Conservation (phyloP, 2,329 filamentous ascomycete species). For the Bretziella fagacearum region DNA sequence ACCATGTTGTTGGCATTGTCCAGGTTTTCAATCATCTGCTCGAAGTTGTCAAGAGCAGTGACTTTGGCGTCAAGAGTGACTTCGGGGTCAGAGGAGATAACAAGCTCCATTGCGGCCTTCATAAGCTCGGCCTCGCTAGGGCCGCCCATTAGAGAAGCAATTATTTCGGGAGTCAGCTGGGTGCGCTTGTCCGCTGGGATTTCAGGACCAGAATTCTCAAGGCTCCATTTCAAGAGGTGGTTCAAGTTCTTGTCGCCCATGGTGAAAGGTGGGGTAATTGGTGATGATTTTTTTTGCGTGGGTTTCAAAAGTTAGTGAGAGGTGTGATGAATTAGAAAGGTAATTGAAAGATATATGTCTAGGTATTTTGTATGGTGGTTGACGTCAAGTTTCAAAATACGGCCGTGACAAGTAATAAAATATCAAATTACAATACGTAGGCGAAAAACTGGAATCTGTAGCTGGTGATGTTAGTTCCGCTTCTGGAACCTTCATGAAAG, state of each 20-base stretch:
- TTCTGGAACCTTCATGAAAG: constrained; percentile 15
- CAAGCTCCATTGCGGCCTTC: constrained; percentile 64
- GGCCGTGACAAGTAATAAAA: too few relatives aligned
- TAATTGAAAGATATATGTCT: background rate
- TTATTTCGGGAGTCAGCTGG: constrained; percentile 48
- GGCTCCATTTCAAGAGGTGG: constrained; percentile 63
- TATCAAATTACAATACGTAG: too few relatives aligned
- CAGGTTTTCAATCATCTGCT: constrained; percentile 77
- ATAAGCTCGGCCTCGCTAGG: constrained; percentile 86
- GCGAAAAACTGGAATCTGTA: too few relatives aligned
- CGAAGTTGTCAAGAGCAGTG: constrained; percentile 83
- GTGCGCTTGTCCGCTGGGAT: constrained; percentile 22
- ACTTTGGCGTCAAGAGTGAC: constrained; percentile 59
- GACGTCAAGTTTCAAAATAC: too few relatives aligned
- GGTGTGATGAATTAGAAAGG: background rate
- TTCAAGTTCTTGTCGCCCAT: constrained; percentile 42
- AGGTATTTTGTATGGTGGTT: background rate
- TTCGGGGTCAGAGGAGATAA: constrained; percentile 44
- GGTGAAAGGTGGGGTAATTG: constrained; percentile 10
- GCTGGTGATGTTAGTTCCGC: constrained; percentile 3
- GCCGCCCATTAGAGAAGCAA: constrained; percentile 64
- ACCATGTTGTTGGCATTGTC: constrained; percentile 96
- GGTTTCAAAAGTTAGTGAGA: background rate
- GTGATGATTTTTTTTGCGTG: background rate
- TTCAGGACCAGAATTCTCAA: constrained; percentile 29